Evolutionary conservation across 495 filamentous ascomycete genomes (phyloP).

Genomic region (Xylaria curta): DNA sequence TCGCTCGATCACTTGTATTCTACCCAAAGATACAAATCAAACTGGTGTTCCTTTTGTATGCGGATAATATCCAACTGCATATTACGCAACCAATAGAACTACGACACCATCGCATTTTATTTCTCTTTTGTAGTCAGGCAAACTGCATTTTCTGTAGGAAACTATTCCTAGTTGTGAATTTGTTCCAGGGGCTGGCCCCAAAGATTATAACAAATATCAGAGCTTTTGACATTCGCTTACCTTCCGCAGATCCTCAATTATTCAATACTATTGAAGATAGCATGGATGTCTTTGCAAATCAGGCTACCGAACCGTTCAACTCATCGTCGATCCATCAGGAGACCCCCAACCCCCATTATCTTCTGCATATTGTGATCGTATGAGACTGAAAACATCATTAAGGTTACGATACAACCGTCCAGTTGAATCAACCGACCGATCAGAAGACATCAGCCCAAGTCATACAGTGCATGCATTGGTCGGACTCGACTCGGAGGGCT

Average conservation of each 20-base stretch:
- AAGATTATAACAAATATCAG: not conserved
- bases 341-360: not conserved
- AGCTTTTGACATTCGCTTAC: not conserved
- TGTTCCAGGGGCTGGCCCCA: no score
- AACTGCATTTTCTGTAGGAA: not conserved
- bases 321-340: not conserved
- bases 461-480: no score
- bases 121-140: not conserved
- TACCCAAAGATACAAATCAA: not conserved
- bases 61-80: not conserved
- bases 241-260: not conserved
- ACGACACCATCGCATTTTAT: not conserved
- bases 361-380: not conserved
- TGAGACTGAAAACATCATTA: not conserved
- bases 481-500: no score
- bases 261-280: not conserved
- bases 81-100: not conserved
- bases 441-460: no score
- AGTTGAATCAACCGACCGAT: no score
- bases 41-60: not conserved
- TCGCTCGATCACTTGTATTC: not conserved
- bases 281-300: not conserved
- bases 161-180: not conserved
- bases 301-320: not conserved
- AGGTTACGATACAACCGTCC: no score